These are phyloP conservation scores for Cymbopogon flexuosus DNA, from an alignment of 202 grass and related monocot genomes.

Conservation along the genomic window DNA sequence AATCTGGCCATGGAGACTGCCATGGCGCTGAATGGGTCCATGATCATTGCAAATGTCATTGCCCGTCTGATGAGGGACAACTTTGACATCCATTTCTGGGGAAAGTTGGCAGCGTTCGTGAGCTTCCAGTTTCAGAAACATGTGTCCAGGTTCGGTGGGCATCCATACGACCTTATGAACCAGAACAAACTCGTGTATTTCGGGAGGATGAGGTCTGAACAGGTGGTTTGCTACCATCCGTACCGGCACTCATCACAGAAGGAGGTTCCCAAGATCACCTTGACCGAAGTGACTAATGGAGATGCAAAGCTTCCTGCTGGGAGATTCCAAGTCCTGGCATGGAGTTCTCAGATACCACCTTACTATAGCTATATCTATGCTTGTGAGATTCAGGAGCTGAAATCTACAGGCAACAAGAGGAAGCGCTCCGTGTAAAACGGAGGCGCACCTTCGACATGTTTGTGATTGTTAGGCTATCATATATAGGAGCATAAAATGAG, in stretches of 20 bases:
- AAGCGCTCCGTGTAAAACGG: not conserved
- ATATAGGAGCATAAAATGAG: too few species aligned
- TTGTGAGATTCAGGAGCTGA: not conserved
- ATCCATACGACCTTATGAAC: not conserved
- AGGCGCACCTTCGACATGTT: too few species aligned
- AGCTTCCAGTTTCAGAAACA: not conserved
- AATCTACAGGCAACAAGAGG: not conserved
- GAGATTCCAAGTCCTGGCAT: not conserved
- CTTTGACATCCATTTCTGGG: not conserved
- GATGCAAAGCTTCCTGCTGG: not conserved
- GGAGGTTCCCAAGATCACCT: not conserved
- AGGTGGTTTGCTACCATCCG: too few species aligned
- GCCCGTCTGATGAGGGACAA: not conserved
- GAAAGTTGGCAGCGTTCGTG: not conserved
- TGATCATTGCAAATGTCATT: not conserved
- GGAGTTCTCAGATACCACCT: conserved; percentile 1
- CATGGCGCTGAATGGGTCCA: fast-evolving
- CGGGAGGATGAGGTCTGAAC: not conserved
- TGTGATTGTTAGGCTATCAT: too few species aligned
- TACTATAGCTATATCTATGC: not conserved
- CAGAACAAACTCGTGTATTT: not conserved
- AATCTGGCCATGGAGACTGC: conserved; percentile 16
- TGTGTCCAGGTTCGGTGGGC: not conserved
- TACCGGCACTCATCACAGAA: not conserved
- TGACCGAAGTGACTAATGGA: not conserved